These are phyloP conservation scores for Bruguiera parviflora DNA, from an alignment of 345 rosid genomes.

Conservation along the genomic window DNA sequence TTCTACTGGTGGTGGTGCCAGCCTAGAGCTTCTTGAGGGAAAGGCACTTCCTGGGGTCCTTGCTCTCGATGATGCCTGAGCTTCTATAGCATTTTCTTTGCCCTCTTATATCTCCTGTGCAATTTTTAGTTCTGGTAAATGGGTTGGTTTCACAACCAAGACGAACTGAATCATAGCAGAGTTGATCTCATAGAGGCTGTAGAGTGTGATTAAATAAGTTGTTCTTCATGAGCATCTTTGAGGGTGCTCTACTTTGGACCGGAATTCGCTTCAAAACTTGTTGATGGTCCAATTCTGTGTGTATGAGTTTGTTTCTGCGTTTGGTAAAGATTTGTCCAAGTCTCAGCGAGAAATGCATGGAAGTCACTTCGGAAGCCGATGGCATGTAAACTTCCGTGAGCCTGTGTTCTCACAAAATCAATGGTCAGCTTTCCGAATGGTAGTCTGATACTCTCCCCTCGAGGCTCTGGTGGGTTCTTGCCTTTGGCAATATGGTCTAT, in stretches of 20 bases:
- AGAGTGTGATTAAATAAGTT: constrained; percentile 15
- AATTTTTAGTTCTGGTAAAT: constrained; percentile 5
- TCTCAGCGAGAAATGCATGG: too few relatives aligned
- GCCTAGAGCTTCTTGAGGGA: constrained; percentile 96
- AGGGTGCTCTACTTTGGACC: not conserved
- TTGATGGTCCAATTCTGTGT: not conserved
- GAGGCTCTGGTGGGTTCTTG: too few relatives aligned
- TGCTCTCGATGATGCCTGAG: constrained; percentile 73
- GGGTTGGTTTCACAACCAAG: constrained; percentile 36
- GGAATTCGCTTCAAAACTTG: constrained; percentile 1
- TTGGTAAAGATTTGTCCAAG: too few relatives aligned
- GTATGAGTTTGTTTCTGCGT: too few relatives aligned
- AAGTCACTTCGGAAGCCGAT: too few relatives aligned
- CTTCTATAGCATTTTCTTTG: not conserved
- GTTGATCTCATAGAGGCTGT: constrained; percentile 12
- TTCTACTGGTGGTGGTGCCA: constrained; percentile 96
- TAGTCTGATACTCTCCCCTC: too few relatives aligned
- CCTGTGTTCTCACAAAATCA: too few relatives aligned
- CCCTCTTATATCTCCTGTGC: not conserved
- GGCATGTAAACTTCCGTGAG: too few relatives aligned
- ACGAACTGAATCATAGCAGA: constrained; percentile 8
- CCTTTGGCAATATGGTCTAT: too few relatives aligned
- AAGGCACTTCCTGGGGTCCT: constrained; percentile 84
- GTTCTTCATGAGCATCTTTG: not conserved
- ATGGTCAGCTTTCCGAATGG: too few relatives aligned